Evolutionary conservation across 164 flowering plant species (phyloP), one percentile per base, ranked within the genome.

Genomic region (Umbilicus rupestris): DNA sequence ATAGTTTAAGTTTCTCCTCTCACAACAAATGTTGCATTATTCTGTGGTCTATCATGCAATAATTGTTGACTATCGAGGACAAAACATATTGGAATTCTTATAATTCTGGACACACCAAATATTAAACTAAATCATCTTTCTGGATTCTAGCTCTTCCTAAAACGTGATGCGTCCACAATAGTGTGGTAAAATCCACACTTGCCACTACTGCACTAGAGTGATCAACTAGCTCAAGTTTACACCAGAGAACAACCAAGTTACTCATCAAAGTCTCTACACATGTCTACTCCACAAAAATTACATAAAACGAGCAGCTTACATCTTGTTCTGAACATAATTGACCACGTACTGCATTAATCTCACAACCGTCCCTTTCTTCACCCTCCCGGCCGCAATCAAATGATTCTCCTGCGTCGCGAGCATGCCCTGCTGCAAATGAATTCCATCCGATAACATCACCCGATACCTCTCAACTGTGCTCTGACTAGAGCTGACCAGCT

Each of bases 341-440:
- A 88, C 82, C 62, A 87, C 82, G 69, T 69, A 91, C 77, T 86
- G 79, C 7, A 68, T 73, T 73, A 94, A 41, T 73, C 72, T 78
- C 58, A 91, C 78, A 62, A 94, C 42, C 5, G 96, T 86, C 0
- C 97, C 95, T 63, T 79, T 80, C 79, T 82, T 85, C 75, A 91
- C 65, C 65, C 15, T 58, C 2, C 86, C 83, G 0, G 76, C 58
- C 20, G 72, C 72, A 37, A 94, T 88, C 44, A 87, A 66, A 1
- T 76, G 75, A 73, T 89, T 89, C 69, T 60, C 64, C 82, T 88
- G 90, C 0, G 92, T 85, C 3, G 84, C 91, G 14, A 94, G 90
- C 97, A 91, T 87, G 16, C 90, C 90, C 58, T 94, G 97, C 73
- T 83, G 89, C 16, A 57, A 19, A 63, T 79, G 78, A 4, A 63